Evolutionary conservation across 2,329 filamentous ascomycete genomes (phyloP).

Genomic region (Colletotrichum sidae): DNA sequence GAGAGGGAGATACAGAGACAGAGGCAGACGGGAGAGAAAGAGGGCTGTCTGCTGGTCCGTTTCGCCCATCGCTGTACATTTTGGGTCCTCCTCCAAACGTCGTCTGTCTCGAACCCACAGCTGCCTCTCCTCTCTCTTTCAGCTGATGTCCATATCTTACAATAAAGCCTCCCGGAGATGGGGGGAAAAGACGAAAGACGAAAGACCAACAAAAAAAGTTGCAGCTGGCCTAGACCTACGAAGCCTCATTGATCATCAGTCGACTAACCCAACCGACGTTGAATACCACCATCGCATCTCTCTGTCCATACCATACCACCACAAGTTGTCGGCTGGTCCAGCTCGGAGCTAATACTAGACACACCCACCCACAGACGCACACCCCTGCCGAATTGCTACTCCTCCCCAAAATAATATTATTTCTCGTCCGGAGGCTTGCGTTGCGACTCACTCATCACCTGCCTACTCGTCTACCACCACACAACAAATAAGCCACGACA

Average conservation of each 20-base stretch:
- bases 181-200: background rate
- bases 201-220: conserved; percentile 18
- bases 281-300: conserved; percentile 22
- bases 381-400: conserved; percentile 39
- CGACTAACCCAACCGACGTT: conserved; percentile 32
- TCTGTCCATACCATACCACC: conserved; percentile 14
- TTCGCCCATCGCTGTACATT: conserved; percentile 34
- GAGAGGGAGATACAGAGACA: too few species aligned
- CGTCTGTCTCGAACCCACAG: conserved; percentile 35
- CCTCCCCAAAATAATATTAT: conserved; percentile 42
- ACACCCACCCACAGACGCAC: conserved; percentile 40
- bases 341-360: conserved; percentile 35
- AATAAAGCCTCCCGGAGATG: conserved; percentile 12
- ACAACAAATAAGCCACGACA: conserved; percentile 23
- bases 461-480: conserved; percentile 21
- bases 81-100: conserved; percentile 23
- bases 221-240: conserved; percentile 32
- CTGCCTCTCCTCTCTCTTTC: conserved; percentile 22
- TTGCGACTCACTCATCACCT: conserved; percentile 37
- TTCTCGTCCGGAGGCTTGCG: conserved; percentile 37
- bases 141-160: conserved; percentile 18
- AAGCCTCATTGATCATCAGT: conserved; percentile 33
- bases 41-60: conserved; percentile 34
- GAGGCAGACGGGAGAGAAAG: too few species aligned
- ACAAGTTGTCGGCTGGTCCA: conserved; percentile 36